These are phyloP conservation scores for Trichosporon ovoides DNA, from an alignment of 1,284 basidiomycete genomes.

Conservation along the genomic window DNA sequence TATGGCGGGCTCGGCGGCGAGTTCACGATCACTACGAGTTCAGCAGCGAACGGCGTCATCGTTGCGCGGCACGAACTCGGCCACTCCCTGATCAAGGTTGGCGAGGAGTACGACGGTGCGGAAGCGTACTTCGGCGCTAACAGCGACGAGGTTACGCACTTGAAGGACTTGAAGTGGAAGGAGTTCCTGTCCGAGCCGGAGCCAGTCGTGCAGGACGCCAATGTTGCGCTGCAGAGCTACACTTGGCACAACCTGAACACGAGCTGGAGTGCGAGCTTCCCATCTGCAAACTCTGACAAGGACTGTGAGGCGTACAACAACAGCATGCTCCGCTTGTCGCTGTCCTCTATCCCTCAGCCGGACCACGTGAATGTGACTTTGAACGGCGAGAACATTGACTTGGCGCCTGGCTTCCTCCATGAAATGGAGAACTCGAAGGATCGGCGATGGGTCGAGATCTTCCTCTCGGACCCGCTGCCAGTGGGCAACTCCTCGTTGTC, in stretches of 20 bases:
- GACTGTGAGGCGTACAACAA: conserved; percentile 52
- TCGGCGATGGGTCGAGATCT: conserved; percentile 44
- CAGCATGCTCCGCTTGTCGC: conserved; percentile 64
- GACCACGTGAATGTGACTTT: conserved; percentile 59
- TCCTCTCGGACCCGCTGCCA: conserved; percentile 20
- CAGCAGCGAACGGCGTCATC: conserved; percentile 67
- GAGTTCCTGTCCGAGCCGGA: conserved; percentile 60
- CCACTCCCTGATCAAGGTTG: conserved; percentile 55
- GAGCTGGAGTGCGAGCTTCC: not conserved
- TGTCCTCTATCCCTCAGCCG: conserved; percentile 64
- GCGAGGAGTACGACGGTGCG: conserved; percentile 80
- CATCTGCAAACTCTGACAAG: not conserved
- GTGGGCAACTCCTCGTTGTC: conserved; percentile 56
- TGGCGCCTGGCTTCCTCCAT: conserved; percentile 24
- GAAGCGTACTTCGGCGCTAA: conserved; percentile 68
- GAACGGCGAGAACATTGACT: conserved; percentile 51
- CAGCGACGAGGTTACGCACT: conserved; percentile 45
- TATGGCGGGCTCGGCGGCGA: conserved; percentile 78
- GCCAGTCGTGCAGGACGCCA: conserved; percentile 58
- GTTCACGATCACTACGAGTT: conserved; percentile 78
- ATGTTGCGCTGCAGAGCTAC: conserved; percentile 71
- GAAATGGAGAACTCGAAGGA: conserved; percentile 39
- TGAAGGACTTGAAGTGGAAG: conserved; percentile 57
- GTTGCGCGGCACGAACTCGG: conserved; percentile 78
- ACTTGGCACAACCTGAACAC: conserved; percentile 54